A percentile compares a stretch with the other conserved stretches of the same genome.
These are phyloP conservation scores for Penicillium aurantiogriseum DNA, from an alignment of 2,329 filamentous ascomycete species.

Conservation along the genomic window DNA sequence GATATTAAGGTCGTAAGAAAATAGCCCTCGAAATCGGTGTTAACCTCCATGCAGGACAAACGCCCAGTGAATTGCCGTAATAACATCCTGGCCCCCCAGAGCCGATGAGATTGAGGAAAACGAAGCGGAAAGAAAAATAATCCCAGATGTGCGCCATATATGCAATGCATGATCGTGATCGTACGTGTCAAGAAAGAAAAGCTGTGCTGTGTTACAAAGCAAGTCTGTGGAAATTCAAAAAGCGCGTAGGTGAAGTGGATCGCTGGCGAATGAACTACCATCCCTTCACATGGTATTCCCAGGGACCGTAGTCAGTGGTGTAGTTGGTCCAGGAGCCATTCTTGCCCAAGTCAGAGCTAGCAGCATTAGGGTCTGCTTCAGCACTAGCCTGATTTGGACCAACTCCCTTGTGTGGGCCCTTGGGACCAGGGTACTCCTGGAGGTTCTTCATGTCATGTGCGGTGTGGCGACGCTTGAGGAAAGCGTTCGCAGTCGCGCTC, in stretches of 20 bases:
- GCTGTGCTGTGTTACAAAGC: conserved; percentile 15
- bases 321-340: conserved; percentile 81
- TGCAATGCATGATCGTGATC: conserved; percentile 42
- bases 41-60: conserved; percentile 27
- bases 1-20: conserved; percentile 30
- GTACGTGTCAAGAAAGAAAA: conserved; percentile 31
- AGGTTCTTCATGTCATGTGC: conserved; percentile 88
- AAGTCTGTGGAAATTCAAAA: conserved; percentile 2
- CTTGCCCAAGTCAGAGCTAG: conserved; percentile 55
- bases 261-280: conserved; percentile 57
- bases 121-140: conserved; percentile 22
- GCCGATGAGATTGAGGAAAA: conserved; percentile 13
- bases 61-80: conserved; percentile 34
- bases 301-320: conserved; percentile 71
- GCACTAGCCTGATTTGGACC: conserved; percentile 23
- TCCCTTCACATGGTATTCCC: conserved; percentile 80
- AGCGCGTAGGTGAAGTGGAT: background rate
- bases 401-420: conserved; percentile 50
- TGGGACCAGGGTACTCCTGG: conserved; percentile 71
- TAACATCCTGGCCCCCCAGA: conserved; percentile 15
- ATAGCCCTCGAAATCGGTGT: conserved; percentile 16
- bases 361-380: conserved; percentile 16
- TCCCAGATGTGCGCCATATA: conserved; percentile 37
- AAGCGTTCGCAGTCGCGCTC: conserved; percentile 81
- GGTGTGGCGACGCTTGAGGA: conserved; percentile 85